Conservation (phyloP, 306 rosid species). For the Mucuna pruriens region DNA sequence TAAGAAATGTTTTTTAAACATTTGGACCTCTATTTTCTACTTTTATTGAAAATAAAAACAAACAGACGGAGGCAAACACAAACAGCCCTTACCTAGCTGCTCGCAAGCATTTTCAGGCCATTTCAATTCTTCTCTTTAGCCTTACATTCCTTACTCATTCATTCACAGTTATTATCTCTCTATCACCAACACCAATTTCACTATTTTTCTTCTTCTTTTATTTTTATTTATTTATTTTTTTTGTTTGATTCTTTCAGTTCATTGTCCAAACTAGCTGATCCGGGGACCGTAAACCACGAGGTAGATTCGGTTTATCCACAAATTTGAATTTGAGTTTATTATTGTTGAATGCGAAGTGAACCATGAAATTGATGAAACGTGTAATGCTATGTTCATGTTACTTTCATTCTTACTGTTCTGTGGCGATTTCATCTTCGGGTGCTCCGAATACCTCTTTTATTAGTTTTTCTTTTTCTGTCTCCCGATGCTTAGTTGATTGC, state of each 20-base stretch:
- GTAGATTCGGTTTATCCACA: background rate
- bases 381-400: background rate
- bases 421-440: no score
- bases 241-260: background rate
- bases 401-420: background rate
- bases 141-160: no score
- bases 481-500: background rate
- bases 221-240: background rate
- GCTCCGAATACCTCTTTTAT: background rate
- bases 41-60: no score
- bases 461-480: background rate
- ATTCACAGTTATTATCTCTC: no score
- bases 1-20: no score
- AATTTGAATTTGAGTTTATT: background rate
- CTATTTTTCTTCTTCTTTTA: background rate
- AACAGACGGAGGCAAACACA: no score
- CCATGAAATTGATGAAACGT: background rate
- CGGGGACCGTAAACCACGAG: background rate
- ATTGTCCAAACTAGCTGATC: background rate
- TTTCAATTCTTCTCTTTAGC: no score
- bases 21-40: no score
- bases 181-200: no score
- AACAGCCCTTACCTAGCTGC: no score
- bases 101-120: no score
- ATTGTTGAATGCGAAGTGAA: background rate